Percentiles rank a stretch among this genome's conserved stretches.
These are phyloP conservation scores for Geosmithia morbida DNA, from an alignment of 2,329 filamentous ascomycete genomes.

Conservation along the genomic window DNA sequence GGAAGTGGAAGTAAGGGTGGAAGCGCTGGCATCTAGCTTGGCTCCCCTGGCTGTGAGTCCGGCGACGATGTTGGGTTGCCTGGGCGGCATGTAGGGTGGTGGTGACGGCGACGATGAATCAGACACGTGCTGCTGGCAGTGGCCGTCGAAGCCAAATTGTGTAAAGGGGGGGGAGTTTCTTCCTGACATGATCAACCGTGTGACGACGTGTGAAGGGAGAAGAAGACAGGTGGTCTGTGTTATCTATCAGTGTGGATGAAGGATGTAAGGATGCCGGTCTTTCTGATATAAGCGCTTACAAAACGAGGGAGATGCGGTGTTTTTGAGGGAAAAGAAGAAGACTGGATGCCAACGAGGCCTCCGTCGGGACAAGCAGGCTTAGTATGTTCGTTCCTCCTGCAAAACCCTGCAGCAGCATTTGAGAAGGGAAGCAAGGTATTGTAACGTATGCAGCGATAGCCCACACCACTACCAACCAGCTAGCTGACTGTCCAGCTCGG, in stretches of 20 bases:
- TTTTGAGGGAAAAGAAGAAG: not conserved
- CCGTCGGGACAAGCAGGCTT: not conserved
- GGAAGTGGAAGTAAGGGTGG: too few relatives aligned
- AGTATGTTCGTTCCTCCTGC: not conserved
- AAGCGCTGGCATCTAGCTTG: not conserved
- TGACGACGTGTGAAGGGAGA: too few relatives aligned
- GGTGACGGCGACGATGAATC: conserved; percentile 1
- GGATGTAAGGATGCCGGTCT: not conserved
- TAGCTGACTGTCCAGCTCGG: not conserved
- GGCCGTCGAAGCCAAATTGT: not conserved
- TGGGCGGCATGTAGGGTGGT: conserved; percentile 6
- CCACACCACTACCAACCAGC: not conserved
- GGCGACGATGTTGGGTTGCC: not conserved
- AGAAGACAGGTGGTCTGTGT: not conserved
- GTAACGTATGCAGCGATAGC: not conserved
- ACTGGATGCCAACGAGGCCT: not conserved
- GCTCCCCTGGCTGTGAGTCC: not conserved
- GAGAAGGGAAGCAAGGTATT: not conserved
- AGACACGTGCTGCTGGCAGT: not conserved
- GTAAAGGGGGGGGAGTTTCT: not conserved
- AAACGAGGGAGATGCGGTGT: not conserved
- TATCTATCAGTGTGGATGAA: too few relatives aligned
- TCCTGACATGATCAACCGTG: not conserved
- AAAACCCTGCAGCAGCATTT: not conserved
- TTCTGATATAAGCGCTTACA: not conserved